Conservation (phyloP, 345 rosid genomes). For the Rhodamnia argentea region DNA sequence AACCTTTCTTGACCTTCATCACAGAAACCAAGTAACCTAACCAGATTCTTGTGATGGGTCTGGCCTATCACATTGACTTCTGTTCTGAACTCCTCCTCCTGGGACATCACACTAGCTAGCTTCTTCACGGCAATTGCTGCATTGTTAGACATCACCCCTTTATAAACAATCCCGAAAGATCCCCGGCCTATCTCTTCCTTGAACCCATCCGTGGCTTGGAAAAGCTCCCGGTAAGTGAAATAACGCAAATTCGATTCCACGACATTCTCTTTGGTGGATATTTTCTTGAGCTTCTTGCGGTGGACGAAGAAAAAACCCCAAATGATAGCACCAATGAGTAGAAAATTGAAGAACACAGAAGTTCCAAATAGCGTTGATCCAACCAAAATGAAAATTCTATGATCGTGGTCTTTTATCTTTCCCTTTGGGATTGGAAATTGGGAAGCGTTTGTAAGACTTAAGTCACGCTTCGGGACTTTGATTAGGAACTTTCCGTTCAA, state of each 20-base stretch:
- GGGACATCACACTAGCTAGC: not conserved
- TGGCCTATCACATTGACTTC: conserved; percentile 19
- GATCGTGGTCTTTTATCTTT: not conserved
- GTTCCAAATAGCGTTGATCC: not conserved
- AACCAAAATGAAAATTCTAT: not conserved
- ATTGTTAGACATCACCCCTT: conserved; percentile 7
- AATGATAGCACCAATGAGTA: not conserved
- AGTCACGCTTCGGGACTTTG: conserved; percentile 5
- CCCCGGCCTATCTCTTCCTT: conserved; percentile 29
- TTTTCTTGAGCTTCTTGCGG: not conserved
- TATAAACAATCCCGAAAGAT: conserved; percentile 29
- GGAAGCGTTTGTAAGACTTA: not conserved
- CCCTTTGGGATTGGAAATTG: not conserved
- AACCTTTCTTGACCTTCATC: conserved; percentile 17
- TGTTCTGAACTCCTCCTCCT: conserved; percentile 20
- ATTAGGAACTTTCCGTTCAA: conserved; percentile 1
- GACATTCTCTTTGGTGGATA: not conserved
- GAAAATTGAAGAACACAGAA: conserved; percentile 10
- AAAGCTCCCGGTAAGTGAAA: conserved; percentile 23
- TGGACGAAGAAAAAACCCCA: conserved; percentile 1
- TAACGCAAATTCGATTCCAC: conserved; percentile 5
- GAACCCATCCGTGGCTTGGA: conserved; percentile 19
- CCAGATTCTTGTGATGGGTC: conserved; percentile 31
- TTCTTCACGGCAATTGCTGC: conserved; percentile 22
- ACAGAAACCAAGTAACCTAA: conserved; percentile 26